Evolutionary conservation across 768 basidiomycete genomes (phyloP).

Genomic region (Roridomyces roridus): DNA sequence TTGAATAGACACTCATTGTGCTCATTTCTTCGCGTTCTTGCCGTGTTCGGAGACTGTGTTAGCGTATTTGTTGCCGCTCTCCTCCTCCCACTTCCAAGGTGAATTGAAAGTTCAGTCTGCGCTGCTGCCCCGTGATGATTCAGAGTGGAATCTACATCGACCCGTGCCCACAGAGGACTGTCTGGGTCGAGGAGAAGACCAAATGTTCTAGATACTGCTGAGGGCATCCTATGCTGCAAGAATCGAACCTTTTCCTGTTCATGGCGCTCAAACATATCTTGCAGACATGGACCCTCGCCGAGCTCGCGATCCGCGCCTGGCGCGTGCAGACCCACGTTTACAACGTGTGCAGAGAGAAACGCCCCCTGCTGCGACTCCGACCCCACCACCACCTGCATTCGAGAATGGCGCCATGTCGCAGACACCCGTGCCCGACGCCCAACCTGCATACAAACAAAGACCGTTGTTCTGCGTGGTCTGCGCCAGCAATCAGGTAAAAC

Average conservation of each 20-base stretch:
- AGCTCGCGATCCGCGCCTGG: slow-evolving; percentile 82
- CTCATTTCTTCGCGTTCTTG: too few species aligned
- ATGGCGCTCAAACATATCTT: slow-evolving; percentile 18
- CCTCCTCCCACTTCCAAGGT: slow-evolving; percentile 4
- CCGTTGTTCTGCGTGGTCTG: slow-evolving; percentile 98
- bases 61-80: slow-evolving; percentile 5
- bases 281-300: slow-evolving; percentile 75
- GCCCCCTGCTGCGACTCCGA: slow-evolving; percentile 44
- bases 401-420: neutral
- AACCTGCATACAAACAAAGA: slow-evolving; percentile 59
- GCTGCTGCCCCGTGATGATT: slow-evolving; percentile 65
- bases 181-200: slow-evolving; percentile 80
- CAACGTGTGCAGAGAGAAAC: slow-evolving; percentile 52
- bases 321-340: slow-evolving; percentile 70
- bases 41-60: too few species aligned
- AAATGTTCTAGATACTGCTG: slow-evolving; percentile 95
- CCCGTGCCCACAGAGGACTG: slow-evolving; percentile 45
- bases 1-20: too few species aligned
- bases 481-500: slow-evolving; percentile 93
- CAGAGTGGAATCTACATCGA: slow-evolving; percentile 92
- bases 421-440: slow-evolving; percentile 4
- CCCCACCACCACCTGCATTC: slow-evolving; percentile 15
- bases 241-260: slow-evolving; percentile 14
- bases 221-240: slow-evolving; percentile 42
- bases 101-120: slow-evolving; percentile 10